Base-by-base conservation (phyloP, 2,329 filamentous ascomycete genomes). In the Stemphylium vesicarium region DNA sequence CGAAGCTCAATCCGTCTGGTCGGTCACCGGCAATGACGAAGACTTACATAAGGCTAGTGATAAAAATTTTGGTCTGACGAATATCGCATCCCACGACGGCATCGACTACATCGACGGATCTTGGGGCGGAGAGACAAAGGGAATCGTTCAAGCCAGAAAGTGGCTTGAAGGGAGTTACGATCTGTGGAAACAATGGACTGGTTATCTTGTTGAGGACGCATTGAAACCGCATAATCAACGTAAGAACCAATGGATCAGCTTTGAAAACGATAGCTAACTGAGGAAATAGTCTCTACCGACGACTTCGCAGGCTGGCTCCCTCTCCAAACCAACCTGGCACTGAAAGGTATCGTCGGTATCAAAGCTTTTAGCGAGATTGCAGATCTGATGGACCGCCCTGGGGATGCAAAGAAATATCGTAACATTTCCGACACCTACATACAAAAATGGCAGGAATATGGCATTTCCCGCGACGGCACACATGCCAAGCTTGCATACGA, bases 311-410 rank as follows among this genome's bases (percentile, higher is more conserved):
- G 91, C 36, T 88, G 88, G 73, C 80, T 92, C 16, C 84, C 87
- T 4, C 87, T 93, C 59, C 90, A 94, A 73, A 93, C 90, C 2
- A 93, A 95, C 68, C 80, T 95, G 18, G 91, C 90, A 0, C 80
- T 95, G 57, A 95, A 95, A 75, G 91, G 91, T 38, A 93, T 94
- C 62, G 86, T 95, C 51, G 91, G 89, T 18, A 89, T 94, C 72
- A 86, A 87, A 70, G 90, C 90, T 20, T 92, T 92, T 87, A 85
- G 85, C 62, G 84, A 88, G 61, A 82, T 95, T 20, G 84, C 90
- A 1, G 79, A 82, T 20, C 74, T 88, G 3, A 83, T 87, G 10
- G 86, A 84, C 36, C 81, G 88, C 41, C 67, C 78, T 2, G 76
- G 78, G 2, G 84, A 90, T 52, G 81, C 79, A 41, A 77, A 82